These are phyloP conservation scores for Thinopyrum obtusiflorum DNA, from an alignment of 202 grass and related monocot species.

Conservation along the genomic window DNA sequence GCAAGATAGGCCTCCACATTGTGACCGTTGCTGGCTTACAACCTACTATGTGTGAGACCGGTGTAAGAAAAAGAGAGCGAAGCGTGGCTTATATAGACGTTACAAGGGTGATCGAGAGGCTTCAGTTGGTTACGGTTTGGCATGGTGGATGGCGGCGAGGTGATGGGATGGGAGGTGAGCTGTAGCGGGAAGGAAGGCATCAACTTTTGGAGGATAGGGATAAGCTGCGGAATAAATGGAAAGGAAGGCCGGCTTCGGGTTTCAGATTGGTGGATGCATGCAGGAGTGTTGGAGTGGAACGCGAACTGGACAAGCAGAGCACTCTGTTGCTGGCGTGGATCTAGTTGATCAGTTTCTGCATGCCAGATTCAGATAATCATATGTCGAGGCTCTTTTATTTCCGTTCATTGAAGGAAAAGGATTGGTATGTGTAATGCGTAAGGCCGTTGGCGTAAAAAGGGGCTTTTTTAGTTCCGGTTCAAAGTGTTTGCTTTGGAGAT, in stretches of 20 bases:
- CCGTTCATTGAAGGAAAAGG: background rate
- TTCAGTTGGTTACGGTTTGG: background rate
- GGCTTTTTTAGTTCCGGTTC: conserved; percentile 3
- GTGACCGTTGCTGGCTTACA: background rate
- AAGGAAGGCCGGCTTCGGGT: background rate
- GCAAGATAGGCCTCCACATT: conserved; percentile 22
- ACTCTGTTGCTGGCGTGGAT: background rate
- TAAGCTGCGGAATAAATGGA: conserved; percentile 17
- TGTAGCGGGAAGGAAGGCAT: conserved; percentile 40
- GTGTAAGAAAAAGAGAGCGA: background rate
- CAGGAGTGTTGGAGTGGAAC: background rate
- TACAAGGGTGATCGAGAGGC: background rate
- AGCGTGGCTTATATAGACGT: background rate
- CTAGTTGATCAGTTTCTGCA: background rate
- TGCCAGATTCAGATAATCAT: background rate
- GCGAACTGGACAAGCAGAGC: background rate
- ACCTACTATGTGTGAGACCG: background rate
- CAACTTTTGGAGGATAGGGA: conserved; percentile 22
- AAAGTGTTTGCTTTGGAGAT: background rate
- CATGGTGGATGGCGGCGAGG: background rate
- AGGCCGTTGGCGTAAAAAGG: conserved; percentile 7
- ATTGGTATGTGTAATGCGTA: background rate
- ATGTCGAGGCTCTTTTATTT: background rate
- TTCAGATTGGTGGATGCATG: background rate
- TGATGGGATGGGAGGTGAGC: conserved; percentile 29